Evolutionary conservation across 176 grass and related monocot species (phyloP).

Genomic region (Dendrocalamus sinicus): DNA sequence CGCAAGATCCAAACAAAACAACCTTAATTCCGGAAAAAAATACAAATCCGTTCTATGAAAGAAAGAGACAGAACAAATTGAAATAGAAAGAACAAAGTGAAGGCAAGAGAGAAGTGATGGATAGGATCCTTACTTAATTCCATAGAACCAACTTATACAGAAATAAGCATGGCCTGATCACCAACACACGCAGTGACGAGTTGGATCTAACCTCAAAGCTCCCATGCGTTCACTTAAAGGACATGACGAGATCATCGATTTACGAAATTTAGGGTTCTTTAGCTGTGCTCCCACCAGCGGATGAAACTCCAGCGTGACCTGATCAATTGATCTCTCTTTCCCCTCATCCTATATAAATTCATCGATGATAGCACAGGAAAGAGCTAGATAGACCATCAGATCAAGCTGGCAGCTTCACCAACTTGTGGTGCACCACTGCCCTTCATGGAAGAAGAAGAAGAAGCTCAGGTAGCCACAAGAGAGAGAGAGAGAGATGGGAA

Average conservation of each 20-base stretch:
- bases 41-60: not conserved
- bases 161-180: not conserved
- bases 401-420: constrained; percentile 88
- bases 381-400: constrained; percentile 42
- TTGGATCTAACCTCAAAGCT: constrained; percentile 28
- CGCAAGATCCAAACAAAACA: not conserved
- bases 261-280: constrained; percentile 45
- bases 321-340: not conserved
- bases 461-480: not conserved
- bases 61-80: not conserved
- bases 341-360: not conserved
- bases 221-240: not conserved
- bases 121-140: not conserved
- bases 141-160: not conserved
- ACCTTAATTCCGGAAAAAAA: not conserved
- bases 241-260: not conserved
- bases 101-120: not conserved
- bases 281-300: constrained; percentile 61
- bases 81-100: not conserved
- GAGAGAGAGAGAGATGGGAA: not conserved
- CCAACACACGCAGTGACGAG: not conserved
- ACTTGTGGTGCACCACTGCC: constrained; percentile 58
- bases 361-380: not conserved
- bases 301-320: constrained; percentile 84
- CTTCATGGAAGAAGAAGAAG: not conserved